Conservation (phyloP, 371 early-diverging fungal genomes). For the Fennellomyces sp. region DNA sequence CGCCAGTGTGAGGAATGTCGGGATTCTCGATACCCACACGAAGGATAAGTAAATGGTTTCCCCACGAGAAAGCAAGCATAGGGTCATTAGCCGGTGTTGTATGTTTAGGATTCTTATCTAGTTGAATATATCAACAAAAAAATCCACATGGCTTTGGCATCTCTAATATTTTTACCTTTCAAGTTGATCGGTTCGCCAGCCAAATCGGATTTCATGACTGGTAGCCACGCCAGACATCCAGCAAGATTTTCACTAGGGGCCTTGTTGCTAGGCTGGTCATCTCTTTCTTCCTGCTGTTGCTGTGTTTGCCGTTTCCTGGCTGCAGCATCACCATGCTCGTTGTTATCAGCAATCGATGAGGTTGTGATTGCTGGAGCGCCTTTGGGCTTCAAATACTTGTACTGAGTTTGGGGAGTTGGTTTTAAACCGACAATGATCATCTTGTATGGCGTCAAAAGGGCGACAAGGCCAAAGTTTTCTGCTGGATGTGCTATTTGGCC, state of each 20-base stretch:
- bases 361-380: not conserved
- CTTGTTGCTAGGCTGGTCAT: slow-evolving; percentile 12
- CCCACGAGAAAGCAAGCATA: slow-evolving; percentile 69
- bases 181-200: not conserved
- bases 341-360: not conserved
- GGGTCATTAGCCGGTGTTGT: slow-evolving; percentile 41
- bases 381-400: slow-evolving; percentile 65
- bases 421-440: slow-evolving; percentile 77
- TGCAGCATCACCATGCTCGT: not conserved
- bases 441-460: slow-evolving; percentile 76
- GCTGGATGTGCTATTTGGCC: slow-evolving; percentile 65
- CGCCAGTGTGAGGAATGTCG: slow-evolving; percentile 8
- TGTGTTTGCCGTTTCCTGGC: not conserved
- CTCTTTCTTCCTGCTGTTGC: slow-evolving; percentile 3
- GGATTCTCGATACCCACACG: slow-evolving; percentile 40
- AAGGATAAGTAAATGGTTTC: slow-evolving; percentile 60
- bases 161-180: slow-evolving; percentile 11
- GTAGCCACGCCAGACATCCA: slow-evolving; percentile 68
- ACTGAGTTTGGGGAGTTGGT: slow-evolving; percentile 73
- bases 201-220: slow-evolving; percentile 45
- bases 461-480: slow-evolving; percentile 73
- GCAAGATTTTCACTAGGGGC: slow-evolving; percentile 44
- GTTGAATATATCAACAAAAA: not conserved
- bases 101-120: slow-evolving; percentile 22
- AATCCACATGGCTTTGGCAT: not conserved